Base-by-base conservation (phyloP, 176 grass and related monocot genomes). In the Juncus effusus region DNA sequence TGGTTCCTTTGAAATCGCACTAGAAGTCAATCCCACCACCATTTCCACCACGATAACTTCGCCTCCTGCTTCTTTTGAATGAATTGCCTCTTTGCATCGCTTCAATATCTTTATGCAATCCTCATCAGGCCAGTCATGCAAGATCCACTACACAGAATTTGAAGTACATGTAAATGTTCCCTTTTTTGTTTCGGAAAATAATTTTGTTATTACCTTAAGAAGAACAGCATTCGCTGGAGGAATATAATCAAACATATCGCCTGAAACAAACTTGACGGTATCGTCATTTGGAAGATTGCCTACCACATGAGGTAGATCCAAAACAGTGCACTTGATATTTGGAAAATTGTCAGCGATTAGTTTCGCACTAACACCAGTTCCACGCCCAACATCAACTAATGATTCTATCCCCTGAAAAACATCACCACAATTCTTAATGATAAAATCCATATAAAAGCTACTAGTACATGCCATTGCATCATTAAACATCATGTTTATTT, bases 251-350 rank as follows among this genome's bases (percentile, higher is more conserved):
- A 69, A 69, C 44, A 69, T 52, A 65, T 90, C 61, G 13, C 79
- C 79, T 3, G 75, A 70, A 19, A 85, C 60, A 67, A 90, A 85
- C 61, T 67, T 73, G 40, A 90, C 55, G n/a, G 56, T 37, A 10
- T 56, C 78, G 38, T 63, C 73, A 2, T 63, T 65, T 35, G 63
- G 63, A 65, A 73, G 60, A 54, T 58, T 35, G 0, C 10, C 64
- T 10, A 74, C 51, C 45, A 82, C 75, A 60, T 82, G 86, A 4
- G 66, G 75, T 15, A 79, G 64, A 13, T 85, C 82, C 11, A 90
- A 38, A 56, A 85, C 56, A 51, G 40, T 72, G 75, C 82, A 82
- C 53, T 14, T 81, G 62, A 85, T 37, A 12, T 59, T 42, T 2
- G 70, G 78, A 64, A 90, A 86, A 3, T 79, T 77, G 15, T 58